Evolutionary conservation across 495 filamentous ascomycete species (phyloP).

Genomic region (Penicillium chermesinum): DNA sequence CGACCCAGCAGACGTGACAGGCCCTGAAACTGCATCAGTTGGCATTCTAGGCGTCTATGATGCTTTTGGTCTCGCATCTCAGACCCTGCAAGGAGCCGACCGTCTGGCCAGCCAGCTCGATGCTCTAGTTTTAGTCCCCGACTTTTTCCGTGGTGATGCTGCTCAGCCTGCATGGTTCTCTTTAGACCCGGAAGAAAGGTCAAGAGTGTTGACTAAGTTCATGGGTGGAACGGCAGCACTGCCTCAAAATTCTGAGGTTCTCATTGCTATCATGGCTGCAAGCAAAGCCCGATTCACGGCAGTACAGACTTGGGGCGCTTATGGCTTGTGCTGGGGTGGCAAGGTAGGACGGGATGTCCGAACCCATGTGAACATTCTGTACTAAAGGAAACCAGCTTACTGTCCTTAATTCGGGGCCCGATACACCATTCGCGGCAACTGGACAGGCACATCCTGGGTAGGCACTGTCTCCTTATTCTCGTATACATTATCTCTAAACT

Average conservation of each 20-base stretch:
- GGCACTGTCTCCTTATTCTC: too few relatives aligned
- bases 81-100: constrained; percentile 54
- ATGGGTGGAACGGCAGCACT: constrained; percentile 20
- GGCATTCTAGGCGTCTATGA: constrained; percentile 51
- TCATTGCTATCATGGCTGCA: constrained; percentile 18
- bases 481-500: too few relatives aligned
- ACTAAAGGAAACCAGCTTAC: constrained; percentile 35
- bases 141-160: constrained; percentile 41
- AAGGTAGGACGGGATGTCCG: constrained; percentile 21
- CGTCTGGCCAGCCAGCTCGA: constrained; percentile 36
- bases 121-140: constrained; percentile 40
- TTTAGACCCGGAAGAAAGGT: constrained; percentile 42
- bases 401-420: constrained; percentile 34
- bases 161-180: constrained; percentile 31
- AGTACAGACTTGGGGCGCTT: constrained; percentile 37
- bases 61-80: constrained; percentile 47
- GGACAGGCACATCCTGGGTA: constrained; percentile 50
- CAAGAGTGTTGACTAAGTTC: constrained; percentile 25
- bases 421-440: constrained; percentile 41
- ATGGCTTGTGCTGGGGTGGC: constrained; percentile 50
- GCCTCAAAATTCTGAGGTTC: constrained; percentile 18
- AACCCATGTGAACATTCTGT: too few relatives aligned
- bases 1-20: constrained; percentile 39
- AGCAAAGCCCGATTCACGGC: constrained; percentile 24
- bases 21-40: constrained; percentile 25